Conservation (phyloP, 768 basidiomycete genomes). For the Cystobasidium onofrii region DNA sequence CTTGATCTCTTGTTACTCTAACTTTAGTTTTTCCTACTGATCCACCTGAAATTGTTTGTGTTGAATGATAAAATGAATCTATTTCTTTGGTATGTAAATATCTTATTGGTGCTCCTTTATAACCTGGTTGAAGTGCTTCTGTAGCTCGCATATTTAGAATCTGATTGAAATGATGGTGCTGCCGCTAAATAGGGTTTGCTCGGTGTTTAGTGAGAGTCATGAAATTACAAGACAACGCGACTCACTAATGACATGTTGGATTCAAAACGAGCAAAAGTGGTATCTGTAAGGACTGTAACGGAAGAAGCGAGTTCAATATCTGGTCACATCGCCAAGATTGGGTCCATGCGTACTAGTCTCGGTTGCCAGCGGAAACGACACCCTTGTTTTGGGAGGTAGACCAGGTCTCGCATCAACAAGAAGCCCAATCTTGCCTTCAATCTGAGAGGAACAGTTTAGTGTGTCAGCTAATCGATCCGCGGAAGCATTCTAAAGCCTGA, state of each 20-base stretch:
- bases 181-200: slow-evolving; percentile 53
- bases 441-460: slow-evolving; percentile 33
- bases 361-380: slow-evolving; percentile 63
- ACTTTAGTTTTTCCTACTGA: neutral
- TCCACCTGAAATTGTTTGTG: neutral
- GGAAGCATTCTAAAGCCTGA: too few species aligned
- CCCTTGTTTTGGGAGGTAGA: slow-evolving; percentile 51
- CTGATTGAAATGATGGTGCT: slow-evolving; percentile 78
- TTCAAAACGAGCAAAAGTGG: slow-evolving; percentile 65
- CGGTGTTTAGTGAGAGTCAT: too few species aligned
- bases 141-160: slow-evolving; percentile 75
- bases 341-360: slow-evolving; percentile 64
- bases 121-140: slow-evolving; percentile 52
- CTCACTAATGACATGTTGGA: slow-evolving; percentile 84
- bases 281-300: slow-evolving; percentile 61
- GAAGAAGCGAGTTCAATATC: neutral
- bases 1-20: slow-evolving; percentile 18
- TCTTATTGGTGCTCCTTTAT: slow-evolving; percentile 55
- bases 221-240: too few species aligned
- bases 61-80: slow-evolving; percentile 62
- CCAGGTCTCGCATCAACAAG: slow-evolving; percentile 51
- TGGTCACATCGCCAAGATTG: too few species aligned
- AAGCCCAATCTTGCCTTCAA: slow-evolving; percentile 82
- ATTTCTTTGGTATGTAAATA: slow-evolving; percentile 70
- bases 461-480: neutral